Base-by-base conservation (phyloP, 768 basidiomycete genomes). In the Serendipita sp. region DNA sequence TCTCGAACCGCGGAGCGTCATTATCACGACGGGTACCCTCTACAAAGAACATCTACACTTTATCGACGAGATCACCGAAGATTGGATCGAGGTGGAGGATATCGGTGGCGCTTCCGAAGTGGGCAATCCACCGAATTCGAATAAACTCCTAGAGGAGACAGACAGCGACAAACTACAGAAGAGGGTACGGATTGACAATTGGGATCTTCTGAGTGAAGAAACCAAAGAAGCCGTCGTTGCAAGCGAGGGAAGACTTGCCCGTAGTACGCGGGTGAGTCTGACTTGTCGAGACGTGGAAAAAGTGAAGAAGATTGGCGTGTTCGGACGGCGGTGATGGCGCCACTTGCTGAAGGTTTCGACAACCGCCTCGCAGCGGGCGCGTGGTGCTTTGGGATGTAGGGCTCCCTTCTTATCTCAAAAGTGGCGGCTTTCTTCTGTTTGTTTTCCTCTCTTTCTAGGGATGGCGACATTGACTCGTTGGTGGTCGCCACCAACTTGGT, bases 201-300 rank as follows among this genome's bases (percentile, higher is more conserved):
- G 76, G 71, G 71, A 74, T 30, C 70, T 77, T 65, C 70, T 94
- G 41, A 73, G 69, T 24, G 77, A 75, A 34, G 68, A 77, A 58
- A 70, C 70, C 34, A 71, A 73, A 34, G 70, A 72, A 60, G 71
- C 73, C 43, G 72, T 73, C 9, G 70, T 85, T 56, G 58, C 68
- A 42, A 70, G 73, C 16, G 84, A 83, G n/a, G 81, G 80, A 5
- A 70, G 71, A 30, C 71, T 92, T 63, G 69, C 70, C 65, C 78
- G 93, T 64, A 74, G 74, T 17, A 77, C 77, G 42, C 75, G 93
- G 70, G 82, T 88, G 61, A 95, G 90, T 73, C 71, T 95, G 69
- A 95, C 93, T 1, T 95, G 88, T 70, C 78, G 92, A 61, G 87
- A 88, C 69, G 86, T 93, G 2, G 79, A 77, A 62, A 86, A 81